Conservation (phyloP, 2,329 filamentous ascomycete genomes). For the Podosphaera xanthii region DNA sequence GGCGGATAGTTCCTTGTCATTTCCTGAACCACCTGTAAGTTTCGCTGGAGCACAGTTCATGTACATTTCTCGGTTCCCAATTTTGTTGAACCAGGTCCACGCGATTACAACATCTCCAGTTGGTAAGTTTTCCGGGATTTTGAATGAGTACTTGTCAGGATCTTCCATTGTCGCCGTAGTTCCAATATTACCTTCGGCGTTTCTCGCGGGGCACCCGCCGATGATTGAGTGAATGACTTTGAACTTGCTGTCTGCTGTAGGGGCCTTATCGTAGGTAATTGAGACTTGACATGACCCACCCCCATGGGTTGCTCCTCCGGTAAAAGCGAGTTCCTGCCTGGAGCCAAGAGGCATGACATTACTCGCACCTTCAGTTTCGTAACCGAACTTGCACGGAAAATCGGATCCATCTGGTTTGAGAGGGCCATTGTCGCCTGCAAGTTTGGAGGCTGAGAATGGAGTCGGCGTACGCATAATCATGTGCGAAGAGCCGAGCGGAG, state of each 20-base stretch:
- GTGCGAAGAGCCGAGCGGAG: conserved; percentile 43
- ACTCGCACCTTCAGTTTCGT: conserved; percentile 22
- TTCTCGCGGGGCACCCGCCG: conserved; percentile 56
- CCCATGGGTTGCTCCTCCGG: conserved; percentile 57
- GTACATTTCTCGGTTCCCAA: conserved; percentile 91
- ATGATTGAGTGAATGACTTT: conserved; percentile 78
- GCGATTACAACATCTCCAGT: conserved; percentile 60
- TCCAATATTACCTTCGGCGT: conserved; percentile 32
- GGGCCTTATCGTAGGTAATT: conserved; percentile 53
- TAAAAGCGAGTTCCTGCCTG: conserved; percentile 36
- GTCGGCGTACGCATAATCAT: conserved; percentile 48
- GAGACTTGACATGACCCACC: conserved; percentile 84
- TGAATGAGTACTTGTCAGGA: conserved; percentile 42
- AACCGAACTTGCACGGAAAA: conserved; percentile 63
- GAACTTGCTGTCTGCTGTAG: conserved; percentile 46
- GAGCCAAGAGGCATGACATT: conserved; percentile 45
- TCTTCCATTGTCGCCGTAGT: conserved; percentile 21
- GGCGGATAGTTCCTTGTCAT: conserved; percentile 19
- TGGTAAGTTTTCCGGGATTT: conserved; percentile 46
- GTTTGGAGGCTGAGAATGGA: conserved; percentile 30
- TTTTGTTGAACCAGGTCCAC: conserved; percentile 87
- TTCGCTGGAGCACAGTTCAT: conserved; percentile 77
- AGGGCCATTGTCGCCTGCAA: conserved; percentile 35
- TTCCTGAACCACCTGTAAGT: conserved; percentile 28
- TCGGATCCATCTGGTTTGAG: conserved; percentile 34